Evolutionary conservation across 352 stramenopile species (phyloP), one percentile per base, ranked within the genome.

Genomic region (Pythium dissotocum): DNA sequence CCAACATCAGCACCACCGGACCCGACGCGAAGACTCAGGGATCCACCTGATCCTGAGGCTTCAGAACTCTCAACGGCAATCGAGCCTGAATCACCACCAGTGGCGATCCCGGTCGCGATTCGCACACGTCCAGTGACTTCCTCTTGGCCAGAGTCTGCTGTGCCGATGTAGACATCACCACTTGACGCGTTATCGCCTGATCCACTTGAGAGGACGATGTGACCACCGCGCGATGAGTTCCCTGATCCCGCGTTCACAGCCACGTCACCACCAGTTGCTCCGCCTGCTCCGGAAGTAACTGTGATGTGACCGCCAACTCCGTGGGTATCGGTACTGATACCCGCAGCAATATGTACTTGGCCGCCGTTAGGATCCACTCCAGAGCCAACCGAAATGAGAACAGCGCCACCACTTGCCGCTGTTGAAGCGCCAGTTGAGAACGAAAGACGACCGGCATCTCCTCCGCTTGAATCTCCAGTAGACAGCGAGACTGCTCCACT

Each of bases 401-500:
- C 61, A 4, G 35, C 26, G 7, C 68, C 68, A 21, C 40, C 60
- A 26, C 18, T 58, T 40, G 62, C 68, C 18, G 32, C 33, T 7
- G 51, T 26, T 28, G 62, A 33, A 24, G 16, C 12, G 46, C 61
- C 62, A 13, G 58, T 65, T 4, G 35, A 33, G 12, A 75, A 42
- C 5, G 40, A 13, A 12, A 67, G 48, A 33, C 7, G 30, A 14
- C 61, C 61, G 1, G 61, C 49, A 48, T 60, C 16, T 24, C 49
- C 51, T 4, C 49, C 52, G n/a, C 14, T 54, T 24, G 61, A 60
- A 42, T n/a, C 8, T 6, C 61, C 61, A 35, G 36, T 67, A 18
- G 65, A 58, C 16, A 71, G 14, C 2, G 14, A 10, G 6, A 71
- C 28, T 24, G 49, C 30, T 36, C 65, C 65, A 40, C 65, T 71